Evolutionary conservation across 805 yeast genomes (phyloP).

Genomic region (Yarrowia sp.): DNA sequence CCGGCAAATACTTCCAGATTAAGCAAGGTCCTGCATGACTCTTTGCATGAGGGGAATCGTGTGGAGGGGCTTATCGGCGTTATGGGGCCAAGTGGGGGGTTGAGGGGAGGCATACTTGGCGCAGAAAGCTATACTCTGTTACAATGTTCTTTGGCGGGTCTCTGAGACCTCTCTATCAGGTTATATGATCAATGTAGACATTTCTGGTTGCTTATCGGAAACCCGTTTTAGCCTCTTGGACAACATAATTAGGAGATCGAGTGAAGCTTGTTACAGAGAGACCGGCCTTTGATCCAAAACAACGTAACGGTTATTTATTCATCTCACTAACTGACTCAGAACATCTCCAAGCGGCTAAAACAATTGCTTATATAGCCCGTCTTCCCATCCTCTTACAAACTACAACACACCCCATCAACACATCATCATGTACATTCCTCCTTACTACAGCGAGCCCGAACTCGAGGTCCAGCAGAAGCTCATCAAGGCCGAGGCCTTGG

Average conservation of each 20-base stretch:
- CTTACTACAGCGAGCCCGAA: slow-evolving; percentile 23
- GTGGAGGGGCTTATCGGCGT: not conserved
- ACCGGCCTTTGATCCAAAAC: not conserved
- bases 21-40: slow-evolving; percentile 6
- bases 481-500: slow-evolving; percentile 51
- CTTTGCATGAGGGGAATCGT: not conserved
- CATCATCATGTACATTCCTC: slow-evolving; percentile 11
- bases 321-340: not conserved
- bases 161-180: not conserved
- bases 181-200: too few species aligned
- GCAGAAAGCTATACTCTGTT: too few species aligned
- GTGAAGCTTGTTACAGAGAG: not conserved
- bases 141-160: too few species aligned
- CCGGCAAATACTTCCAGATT: slow-evolving; percentile 10
- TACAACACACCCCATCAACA: not conserved
- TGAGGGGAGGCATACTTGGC: not conserved
- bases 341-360: slow-evolving; percentile 10
- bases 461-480: slow-evolving; percentile 34
- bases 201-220: not conserved
- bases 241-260: not conserved
- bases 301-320: not conserved
- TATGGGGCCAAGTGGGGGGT: not conserved
- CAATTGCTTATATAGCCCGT: not conserved
- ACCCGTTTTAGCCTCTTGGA: not conserved
- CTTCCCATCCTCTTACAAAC: not conserved